Conservation (phyloP, 1,139 yeast species). For the Scheffersomyces quercinus region DNA sequence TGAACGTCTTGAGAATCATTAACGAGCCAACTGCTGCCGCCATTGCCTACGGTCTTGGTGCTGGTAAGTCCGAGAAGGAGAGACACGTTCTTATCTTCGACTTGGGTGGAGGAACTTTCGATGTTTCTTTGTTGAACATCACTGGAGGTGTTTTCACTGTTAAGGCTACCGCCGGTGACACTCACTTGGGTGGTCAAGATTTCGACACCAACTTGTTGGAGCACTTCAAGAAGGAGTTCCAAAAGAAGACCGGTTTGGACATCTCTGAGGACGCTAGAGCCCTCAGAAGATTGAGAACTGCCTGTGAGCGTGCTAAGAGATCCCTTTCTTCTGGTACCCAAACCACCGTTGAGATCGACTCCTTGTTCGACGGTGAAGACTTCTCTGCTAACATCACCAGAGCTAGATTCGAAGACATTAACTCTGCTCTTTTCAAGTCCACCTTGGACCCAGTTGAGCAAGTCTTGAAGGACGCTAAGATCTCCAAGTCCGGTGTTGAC, state of each 20-base stretch:
- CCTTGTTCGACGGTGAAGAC: slow-evolving; percentile 94
- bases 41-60: slow-evolving; percentile 97
- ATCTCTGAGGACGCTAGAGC: slow-evolving; percentile 93
- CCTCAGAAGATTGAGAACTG: slow-evolving; percentile 97
- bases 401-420: slow-evolving; percentile 98
- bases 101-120: slow-evolving; percentile 99
- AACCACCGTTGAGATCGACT: slow-evolving; percentile 96
- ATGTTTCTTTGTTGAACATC: slow-evolving; percentile 93
- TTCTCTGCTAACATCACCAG: slow-evolving; percentile 96
- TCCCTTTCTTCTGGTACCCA: slow-evolving; percentile 96
- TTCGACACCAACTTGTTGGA: slow-evolving; percentile 95
- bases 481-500: slow-evolving; percentile 83
- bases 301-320: slow-evolving; percentile 99
- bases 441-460: slow-evolving; percentile 97
- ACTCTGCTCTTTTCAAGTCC: slow-evolving; percentile 93
- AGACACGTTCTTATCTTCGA: slow-evolving; percentile 90
- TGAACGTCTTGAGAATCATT: slow-evolving; percentile 93
- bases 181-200: slow-evolving; percentile 99
- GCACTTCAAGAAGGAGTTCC: slow-evolving; percentile 92
- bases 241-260: slow-evolving; percentile 94
- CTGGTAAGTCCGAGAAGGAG: slow-evolving; percentile 86
- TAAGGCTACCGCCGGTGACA: slow-evolving; percentile 99
- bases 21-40: slow-evolving; percentile 99
- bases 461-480: slow-evolving; percentile 94
- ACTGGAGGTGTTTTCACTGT: slow-evolving; percentile 99